These are phyloP conservation scores for Cylindrotheca fusiformis DNA, from an alignment of 108 stramenopile genomes.

Conservation along the genomic window DNA sequence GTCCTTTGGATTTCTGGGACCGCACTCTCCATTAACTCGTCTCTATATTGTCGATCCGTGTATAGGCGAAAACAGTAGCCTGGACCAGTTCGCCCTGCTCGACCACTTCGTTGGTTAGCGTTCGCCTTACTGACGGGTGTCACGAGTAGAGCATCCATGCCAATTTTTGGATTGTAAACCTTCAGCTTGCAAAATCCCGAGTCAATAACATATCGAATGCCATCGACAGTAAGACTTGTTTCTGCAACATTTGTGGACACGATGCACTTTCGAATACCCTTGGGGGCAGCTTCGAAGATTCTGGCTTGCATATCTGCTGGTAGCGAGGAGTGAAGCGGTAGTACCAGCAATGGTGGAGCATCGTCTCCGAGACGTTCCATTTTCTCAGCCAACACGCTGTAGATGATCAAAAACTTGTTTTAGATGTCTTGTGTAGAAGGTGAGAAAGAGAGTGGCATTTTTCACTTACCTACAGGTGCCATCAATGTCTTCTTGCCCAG, in stretches of 20 bases:
- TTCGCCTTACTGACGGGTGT: slow-evolving; percentile 97
- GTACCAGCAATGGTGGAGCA: slow-evolving; percentile 89
- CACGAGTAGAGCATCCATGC: slow-evolving; percentile 98
- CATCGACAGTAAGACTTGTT: slow-evolving; percentile 98
- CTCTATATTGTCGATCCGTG: slow-evolving; percentile 93
- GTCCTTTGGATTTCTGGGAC: slow-evolving; percentile 99
- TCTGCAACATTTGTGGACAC: slow-evolving; percentile 99
- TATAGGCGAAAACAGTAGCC: slow-evolving; percentile 97
- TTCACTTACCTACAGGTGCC: slow-evolving; percentile 79
- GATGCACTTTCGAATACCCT: slow-evolving; percentile 94
- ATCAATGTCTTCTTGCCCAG: slow-evolving; percentile 99
- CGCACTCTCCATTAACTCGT: slow-evolving; percentile 92
- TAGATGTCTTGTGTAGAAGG: too few relatives aligned
- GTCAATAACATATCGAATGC: slow-evolving; percentile 92
- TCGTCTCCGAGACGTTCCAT: slow-evolving; percentile 83
- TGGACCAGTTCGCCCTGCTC: slow-evolving; percentile 96
- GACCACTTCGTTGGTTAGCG: slow-evolving; percentile 95
- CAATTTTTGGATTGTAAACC: slow-evolving; percentile 99
- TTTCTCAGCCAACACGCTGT: slow-evolving; percentile 88
- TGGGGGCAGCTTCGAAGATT: slow-evolving; percentile 94
- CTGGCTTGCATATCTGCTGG: slow-evolving; percentile 98
- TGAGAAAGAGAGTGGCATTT: too few relatives aligned
- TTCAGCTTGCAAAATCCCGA: slow-evolving; percentile 98
- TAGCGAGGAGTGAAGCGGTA: slow-evolving; percentile 99
- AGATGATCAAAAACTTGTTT: too few relatives aligned